Percentiles rank a stretch among this genome's conserved stretches.
Conservation (phyloP, 2,329 filamentous ascomycete species). For the Stachybotrys echinatus region DNA sequence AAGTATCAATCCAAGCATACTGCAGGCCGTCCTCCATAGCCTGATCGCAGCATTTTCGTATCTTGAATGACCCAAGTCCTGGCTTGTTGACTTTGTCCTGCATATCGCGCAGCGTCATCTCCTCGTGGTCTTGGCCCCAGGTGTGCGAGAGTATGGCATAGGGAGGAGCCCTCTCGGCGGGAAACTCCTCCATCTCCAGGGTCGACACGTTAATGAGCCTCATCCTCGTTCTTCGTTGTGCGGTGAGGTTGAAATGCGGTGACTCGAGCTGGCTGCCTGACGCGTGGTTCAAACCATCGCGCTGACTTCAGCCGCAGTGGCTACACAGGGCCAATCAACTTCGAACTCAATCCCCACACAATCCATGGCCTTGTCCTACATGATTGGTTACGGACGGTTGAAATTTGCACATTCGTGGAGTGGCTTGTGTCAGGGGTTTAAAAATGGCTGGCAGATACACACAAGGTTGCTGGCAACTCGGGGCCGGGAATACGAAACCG, state of each 20-base stretch:
- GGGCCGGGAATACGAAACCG: too few species aligned
- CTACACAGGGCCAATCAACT: not conserved
- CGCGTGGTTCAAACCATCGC: not conserved
- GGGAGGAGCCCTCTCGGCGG: not conserved
- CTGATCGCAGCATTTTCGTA: not conserved
- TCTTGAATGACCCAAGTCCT: not conserved
- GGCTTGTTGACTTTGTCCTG: not conserved
- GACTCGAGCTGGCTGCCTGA: not conserved
- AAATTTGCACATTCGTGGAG: too few species aligned
- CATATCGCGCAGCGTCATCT: not conserved
- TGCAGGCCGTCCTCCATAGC: not conserved
- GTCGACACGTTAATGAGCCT: not conserved
- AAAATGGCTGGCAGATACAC: too few species aligned
- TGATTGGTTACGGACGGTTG: too few species aligned
- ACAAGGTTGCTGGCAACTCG: too few species aligned
- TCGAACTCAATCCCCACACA: not conserved
- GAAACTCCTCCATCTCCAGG: not conserved
- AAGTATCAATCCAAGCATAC: not conserved
- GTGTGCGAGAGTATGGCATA: constrained; percentile 1
- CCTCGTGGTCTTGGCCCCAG: not conserved
- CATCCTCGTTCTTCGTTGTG: not conserved
- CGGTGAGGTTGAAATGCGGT: not conserved
- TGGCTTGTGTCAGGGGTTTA: too few species aligned
- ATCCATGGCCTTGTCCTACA: too few species aligned
- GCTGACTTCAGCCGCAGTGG: not conserved